phyloP scores from a whole-genome alignment of 352 stramenopile genomes.

The Pythium rishiriense region DNA sequence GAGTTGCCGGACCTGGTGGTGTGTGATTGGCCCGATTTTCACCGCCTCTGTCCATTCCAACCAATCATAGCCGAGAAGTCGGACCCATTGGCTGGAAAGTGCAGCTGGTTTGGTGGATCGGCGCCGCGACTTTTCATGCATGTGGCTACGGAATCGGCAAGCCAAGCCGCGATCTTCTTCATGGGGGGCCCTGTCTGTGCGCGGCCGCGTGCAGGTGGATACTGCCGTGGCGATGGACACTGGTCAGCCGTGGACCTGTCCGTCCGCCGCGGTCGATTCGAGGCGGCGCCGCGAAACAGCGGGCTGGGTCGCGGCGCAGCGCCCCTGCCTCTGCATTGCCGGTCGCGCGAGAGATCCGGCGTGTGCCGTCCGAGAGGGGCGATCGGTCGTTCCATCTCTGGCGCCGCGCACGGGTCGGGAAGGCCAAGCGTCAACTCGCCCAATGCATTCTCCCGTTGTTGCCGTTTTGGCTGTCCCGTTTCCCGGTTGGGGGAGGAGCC shows the following conservation, averaged over 20 bases:
- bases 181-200: slow-evolving; percentile 1
- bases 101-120: slow-evolving; percentile 21
- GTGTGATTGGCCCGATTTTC: slow-evolving; percentile 24
- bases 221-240: slow-evolving; percentile 9
- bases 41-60: background rate
- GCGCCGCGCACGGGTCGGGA: too few relatives aligned
- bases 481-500: too few relatives aligned
- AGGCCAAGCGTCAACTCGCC: slow-evolving; percentile 11
- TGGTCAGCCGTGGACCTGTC: slow-evolving; percentile 1
- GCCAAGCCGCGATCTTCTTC: background rate
- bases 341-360: slow-evolving; percentile 19
- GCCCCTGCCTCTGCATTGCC: slow-evolving; percentile 17
- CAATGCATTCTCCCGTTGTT: too few relatives aligned
- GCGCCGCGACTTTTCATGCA: slow-evolving; percentile 18
- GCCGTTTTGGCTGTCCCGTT: too few relatives aligned
- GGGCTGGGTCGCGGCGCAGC: slow-evolving; percentile 2
- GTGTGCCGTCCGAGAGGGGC: slow-evolving; percentile 5
- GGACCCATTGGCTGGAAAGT: background rate
- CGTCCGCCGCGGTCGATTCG: slow-evolving; percentile 3
- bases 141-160: slow-evolving; percentile 16
- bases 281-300: slow-evolving; percentile 10
- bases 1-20: background rate
- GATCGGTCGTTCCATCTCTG: slow-evolving; percentile 21
- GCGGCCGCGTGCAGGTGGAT: slow-evolving; percentile 1
- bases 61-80: slow-evolving; percentile 20